These are phyloP conservation scores for Sonneratia alba DNA, from an alignment of 345 rosid species.

Conservation along the genomic window DNA sequence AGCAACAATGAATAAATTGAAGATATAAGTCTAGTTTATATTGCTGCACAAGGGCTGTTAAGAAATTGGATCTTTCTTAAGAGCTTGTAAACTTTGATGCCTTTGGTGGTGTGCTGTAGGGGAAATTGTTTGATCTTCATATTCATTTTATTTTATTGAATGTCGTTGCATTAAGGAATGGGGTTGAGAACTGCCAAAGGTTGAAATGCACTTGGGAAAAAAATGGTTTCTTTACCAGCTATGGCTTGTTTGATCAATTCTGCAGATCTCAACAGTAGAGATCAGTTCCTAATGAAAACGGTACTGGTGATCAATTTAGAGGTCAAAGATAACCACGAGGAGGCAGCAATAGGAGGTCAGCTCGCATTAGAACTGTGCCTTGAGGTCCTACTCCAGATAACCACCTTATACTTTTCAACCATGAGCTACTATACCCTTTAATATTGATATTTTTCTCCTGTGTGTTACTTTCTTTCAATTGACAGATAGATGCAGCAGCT, in stretches of 20 bases:
- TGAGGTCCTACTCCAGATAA: slow-evolving; percentile 30
- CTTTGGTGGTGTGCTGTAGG: not conserved
- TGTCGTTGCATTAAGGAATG: not conserved
- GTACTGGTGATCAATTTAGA: slow-evolving; percentile 87
- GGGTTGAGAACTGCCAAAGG: not conserved
- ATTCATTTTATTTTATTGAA: not conserved
- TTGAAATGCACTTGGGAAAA: not conserved
- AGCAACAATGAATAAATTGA: not conserved
- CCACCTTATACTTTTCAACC: not conserved
- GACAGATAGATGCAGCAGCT: slow-evolving; percentile 63
- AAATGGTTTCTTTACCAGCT: not conserved
- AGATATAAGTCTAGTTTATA: not conserved
- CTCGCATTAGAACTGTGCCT: slow-evolving; percentile 80
- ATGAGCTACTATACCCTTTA: not conserved
- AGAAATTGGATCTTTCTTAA: not conserved
- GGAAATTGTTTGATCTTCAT: not conserved
- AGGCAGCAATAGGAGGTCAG: slow-evolving; percentile 86
- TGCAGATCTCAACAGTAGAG: slow-evolving; percentile 81
- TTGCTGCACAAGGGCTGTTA: not conserved
- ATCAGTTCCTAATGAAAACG: slow-evolving; percentile 55
- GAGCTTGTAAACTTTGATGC: not conserved
- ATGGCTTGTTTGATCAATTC: not conserved
- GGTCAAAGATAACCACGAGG: slow-evolving; percentile 96
- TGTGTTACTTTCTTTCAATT: not conserved
- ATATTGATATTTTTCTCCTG: not conserved